These are phyloP conservation scores for Ganoderma sinense DNA, from an alignment of 1,284 basidiomycete species.

Conservation along the genomic window DNA sequence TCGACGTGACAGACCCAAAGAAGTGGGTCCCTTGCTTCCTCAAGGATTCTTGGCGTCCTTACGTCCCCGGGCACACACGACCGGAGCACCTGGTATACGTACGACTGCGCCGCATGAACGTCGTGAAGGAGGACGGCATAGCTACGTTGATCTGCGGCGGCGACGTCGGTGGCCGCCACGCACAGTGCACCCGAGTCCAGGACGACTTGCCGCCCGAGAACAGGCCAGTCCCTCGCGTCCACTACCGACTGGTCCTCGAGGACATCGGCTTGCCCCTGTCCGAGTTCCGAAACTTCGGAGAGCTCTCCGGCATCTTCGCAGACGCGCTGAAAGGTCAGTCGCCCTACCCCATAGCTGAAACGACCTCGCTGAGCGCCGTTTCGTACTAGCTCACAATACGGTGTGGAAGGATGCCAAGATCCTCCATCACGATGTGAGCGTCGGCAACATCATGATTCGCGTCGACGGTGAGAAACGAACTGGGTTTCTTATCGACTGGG, in stretches of 20 bases:
- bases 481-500: slow-evolving; percentile 20
- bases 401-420: slow-evolving; percentile 5
- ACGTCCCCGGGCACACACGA: slow-evolving; percentile 3
- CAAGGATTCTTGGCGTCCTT: slow-evolving; percentile 19
- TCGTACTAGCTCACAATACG: not conserved
- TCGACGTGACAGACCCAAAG: not conserved
- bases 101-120: not conserved
- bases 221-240: slow-evolving; percentile 8
- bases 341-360: too few relatives aligned
- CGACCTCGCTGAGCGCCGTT: too few relatives aligned
- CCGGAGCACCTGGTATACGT: slow-evolving; percentile 17
- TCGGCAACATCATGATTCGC: slow-evolving; percentile 15
- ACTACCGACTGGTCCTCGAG: slow-evolving; percentile 7
- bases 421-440: slow-evolving; percentile 21
- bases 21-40: slow-evolving; percentile 6
- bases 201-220: not conserved
- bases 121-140: not conserved
- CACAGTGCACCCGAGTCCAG: slow-evolving; percentile 11
- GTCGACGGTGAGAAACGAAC: too few relatives aligned
- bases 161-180: slow-evolving; percentile 14
- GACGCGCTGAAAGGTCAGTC: not conserved
- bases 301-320: not conserved
- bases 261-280: slow-evolving; percentile 12
- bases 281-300: not conserved
- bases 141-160: slow-evolving; percentile 12